Conservation (phyloP, 352 stramenopile species). For the Pythium rhizo-oryzae region DNA sequence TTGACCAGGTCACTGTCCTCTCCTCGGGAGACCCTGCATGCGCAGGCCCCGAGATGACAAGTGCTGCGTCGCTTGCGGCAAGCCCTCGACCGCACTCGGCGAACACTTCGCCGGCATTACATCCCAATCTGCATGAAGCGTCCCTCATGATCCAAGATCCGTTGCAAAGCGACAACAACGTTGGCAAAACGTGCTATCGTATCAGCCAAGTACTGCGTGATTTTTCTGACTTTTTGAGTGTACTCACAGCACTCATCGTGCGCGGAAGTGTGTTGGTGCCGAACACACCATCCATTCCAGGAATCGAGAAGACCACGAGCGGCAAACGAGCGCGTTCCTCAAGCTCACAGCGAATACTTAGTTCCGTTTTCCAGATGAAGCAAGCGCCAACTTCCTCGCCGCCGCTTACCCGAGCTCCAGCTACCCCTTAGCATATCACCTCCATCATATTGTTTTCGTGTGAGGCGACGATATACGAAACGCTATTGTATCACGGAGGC, state of each 20-base stretch:
- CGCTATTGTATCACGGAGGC: no score
- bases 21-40: slow-evolving; percentile 26
- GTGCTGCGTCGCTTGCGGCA: neutral
- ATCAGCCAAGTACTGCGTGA: slow-evolving; percentile 84
- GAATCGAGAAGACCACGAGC: neutral
- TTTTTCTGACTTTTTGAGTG: slow-evolving; percentile 84
- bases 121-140: slow-evolving; percentile 39
- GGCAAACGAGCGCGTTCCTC: slow-evolving; percentile 2
- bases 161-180: slow-evolving; percentile 72
- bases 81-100: neutral
- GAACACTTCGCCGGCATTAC: neutral
- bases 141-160: slow-evolving; percentile 76
- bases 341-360: slow-evolving; percentile 20
- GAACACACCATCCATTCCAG: slow-evolving; percentile 21
- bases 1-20: slow-evolving; percentile 65
- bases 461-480: no score
- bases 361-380: slow-evolving; percentile 33
- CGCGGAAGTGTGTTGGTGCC: slow-evolving; percentile 74
- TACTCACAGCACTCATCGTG: slow-evolving; percentile 80
- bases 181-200: slow-evolving; percentile 84
- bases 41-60: slow-evolving; percentile 4
- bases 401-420: no score
- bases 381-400: neutral
- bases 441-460: no score
- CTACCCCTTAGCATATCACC: no score